phyloP scores from a whole-genome alignment of 139 green algal genomes.

The Helicosporidium sp. region DNA sequence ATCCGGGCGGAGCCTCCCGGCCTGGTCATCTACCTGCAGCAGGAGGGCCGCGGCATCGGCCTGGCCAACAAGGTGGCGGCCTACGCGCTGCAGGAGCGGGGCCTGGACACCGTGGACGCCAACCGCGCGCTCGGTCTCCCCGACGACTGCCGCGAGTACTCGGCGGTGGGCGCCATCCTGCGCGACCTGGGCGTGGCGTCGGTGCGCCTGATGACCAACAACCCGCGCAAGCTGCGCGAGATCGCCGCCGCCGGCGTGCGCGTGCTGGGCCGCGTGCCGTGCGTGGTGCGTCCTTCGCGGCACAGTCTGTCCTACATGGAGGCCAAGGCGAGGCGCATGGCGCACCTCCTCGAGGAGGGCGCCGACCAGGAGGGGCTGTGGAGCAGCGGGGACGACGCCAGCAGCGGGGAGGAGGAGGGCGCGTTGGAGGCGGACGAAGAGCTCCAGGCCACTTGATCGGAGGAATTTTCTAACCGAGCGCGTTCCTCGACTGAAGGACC shows the following conservation, averaged over 20 bases:
- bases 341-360: slow-evolving; percentile 12
- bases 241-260: slow-evolving; percentile 45
- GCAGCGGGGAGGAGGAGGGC: neutral
- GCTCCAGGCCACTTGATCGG: no score
- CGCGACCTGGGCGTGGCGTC: slow-evolving; percentile 49
- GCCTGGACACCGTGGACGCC: slow-evolving; percentile 83
- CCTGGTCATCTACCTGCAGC: slow-evolving; percentile 85
- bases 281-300: slow-evolving; percentile 49
- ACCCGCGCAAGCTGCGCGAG: slow-evolving; percentile 70
- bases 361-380: neutral
- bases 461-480: no score
- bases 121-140: slow-evolving; percentile 77
- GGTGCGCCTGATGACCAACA: slow-evolving; percentile 80
- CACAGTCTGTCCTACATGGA: slow-evolving; percentile 43
- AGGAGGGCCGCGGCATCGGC: slow-evolving; percentile 82
- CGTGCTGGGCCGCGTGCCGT: slow-evolving; percentile 60
- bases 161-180: slow-evolving; percentile 69
- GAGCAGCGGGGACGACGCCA: neutral
- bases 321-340: slow-evolving; percentile 28
- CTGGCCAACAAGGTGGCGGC: slow-evolving; percentile 94
- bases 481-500: no score
- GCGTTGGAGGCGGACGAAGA: neutral
- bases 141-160: slow-evolving; percentile 85
- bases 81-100: slow-evolving; percentile 73
- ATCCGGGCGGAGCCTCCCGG: slow-evolving; percentile 50